Evolutionary conservation across 371 early-diverging fungal genomes (phyloP).

Genomic region (Lichtheimia hyalospora): DNA sequence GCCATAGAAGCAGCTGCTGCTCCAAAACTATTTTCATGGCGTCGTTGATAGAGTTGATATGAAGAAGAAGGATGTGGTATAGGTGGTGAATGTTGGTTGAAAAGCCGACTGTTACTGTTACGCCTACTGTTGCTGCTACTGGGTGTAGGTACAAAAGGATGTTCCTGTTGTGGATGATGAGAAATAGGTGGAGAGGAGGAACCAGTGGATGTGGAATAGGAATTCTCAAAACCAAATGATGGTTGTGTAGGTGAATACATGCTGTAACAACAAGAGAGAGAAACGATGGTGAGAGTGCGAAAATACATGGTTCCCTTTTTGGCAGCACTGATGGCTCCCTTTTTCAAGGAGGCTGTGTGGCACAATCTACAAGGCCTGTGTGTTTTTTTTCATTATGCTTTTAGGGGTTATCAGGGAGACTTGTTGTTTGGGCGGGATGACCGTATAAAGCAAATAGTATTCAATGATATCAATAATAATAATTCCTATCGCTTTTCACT

Average conservation of each 20-base stretch:
- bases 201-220: background rate
- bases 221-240: background rate
- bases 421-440: too few relatives aligned
- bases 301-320: background rate
- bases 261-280: background rate
- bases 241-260: background rate
- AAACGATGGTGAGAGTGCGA: background rate
- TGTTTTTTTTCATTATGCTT: too few relatives aligned
- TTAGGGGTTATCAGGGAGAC: too few relatives aligned
- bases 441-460: too few relatives aligned
- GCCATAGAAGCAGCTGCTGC: background rate
- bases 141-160: background rate
- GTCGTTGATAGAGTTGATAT: constrained; percentile 25
- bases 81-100: constrained; percentile 17
- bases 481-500: too few relatives aligned
- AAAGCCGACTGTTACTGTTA: background rate
- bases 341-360: background rate
- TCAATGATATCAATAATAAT: too few relatives aligned
- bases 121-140: background rate
- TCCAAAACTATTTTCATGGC: constrained; percentile 25
- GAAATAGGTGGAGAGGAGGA: background rate
- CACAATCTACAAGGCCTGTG: too few relatives aligned
- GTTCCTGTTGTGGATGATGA: background rate
- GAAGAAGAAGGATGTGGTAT: constrained; percentile 24
- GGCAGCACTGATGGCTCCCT: background rate